Conservation (phyloP, 225 moss, liverwort and hornwort species). For the Pleurozium schreberi region DNA sequence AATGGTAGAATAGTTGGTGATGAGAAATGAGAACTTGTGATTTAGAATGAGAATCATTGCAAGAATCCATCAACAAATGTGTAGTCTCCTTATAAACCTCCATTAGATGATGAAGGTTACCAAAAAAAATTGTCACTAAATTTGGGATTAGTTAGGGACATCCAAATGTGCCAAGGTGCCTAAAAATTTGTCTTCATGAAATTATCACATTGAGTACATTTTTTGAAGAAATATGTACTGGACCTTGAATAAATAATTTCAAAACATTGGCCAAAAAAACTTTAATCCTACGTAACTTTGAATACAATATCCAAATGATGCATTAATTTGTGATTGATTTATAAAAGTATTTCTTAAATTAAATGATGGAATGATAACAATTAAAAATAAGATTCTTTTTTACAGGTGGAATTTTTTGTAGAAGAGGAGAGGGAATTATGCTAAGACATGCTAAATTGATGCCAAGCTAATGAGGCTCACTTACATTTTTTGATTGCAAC, state of each 20-base stretch:
- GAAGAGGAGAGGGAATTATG: too few species aligned
- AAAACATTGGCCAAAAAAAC: background rate
- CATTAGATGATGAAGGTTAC: background rate
- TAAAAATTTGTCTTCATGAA: background rate
- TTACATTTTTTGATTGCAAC: background rate
- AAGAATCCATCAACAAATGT: accelerated
- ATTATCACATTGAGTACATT: background rate
- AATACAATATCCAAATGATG: background rate
- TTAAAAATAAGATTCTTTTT: background rate
- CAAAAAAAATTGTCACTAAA: background rate
- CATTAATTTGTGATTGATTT: background rate
- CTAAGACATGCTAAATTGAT: background rate
- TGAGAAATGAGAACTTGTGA: accelerated
- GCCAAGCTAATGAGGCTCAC: background rate
- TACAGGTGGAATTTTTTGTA: background rate
- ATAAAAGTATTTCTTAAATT: background rate
- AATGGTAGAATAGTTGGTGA: background rate
- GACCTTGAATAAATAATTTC: background rate
- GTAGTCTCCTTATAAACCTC: background rate
- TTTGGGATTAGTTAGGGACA: background rate
- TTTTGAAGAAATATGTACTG: background rate
- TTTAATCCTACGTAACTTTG: background rate
- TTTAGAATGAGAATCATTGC: background rate
- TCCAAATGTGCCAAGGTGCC: background rate
- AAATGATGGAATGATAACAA: background rate